These are phyloP conservation scores for Boletales sp. DNA, from an alignment of 768 basidiomycete species.

Conservation along the genomic window DNA sequence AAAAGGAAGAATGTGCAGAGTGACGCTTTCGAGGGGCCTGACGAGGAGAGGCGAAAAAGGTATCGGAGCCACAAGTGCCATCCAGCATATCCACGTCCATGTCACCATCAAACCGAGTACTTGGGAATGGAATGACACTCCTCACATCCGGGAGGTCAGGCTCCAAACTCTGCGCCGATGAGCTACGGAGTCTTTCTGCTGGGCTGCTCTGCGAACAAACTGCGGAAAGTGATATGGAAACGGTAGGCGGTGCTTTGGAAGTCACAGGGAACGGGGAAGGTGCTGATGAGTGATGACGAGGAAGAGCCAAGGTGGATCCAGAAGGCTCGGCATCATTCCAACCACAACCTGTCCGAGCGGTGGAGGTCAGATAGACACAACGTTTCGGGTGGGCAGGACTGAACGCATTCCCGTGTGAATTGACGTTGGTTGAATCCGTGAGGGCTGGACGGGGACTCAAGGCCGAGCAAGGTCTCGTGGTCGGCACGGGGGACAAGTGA, in stretches of 20 bases:
- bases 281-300: conserved; percentile 8
- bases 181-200: background rate
- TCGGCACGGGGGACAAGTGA: background rate
- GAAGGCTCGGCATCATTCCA: conserved; percentile 7
- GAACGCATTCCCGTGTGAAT: conserved; percentile 5
- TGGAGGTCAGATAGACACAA: conserved; percentile 16
- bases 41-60: background rate
- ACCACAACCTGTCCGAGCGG: conserved; percentile 10
- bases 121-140: conserved; percentile 38
- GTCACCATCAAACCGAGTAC: conserved; percentile 20
- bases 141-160: conserved; percentile 27
- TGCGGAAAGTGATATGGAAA: conserved; percentile 37
- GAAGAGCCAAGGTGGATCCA: background rate
- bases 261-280: conserved; percentile 19
- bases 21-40: conserved; percentile 29
- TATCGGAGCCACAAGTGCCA: conserved; percentile 14
- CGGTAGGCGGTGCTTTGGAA: conserved; percentile 36
- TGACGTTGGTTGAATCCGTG: conserved; percentile 24
- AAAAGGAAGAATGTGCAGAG: conserved; percentile 29
- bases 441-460: conserved; percentile 18
- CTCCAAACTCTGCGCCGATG: conserved; percentile 8
- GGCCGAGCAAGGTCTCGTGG: background rate
- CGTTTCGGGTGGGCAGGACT: conserved; percentile 7
- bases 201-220: conserved; percentile 23
- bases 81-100: conserved; percentile 28